Evolutionary conservation across 345 rosid genomes (phyloP).

Genomic region (Durio zibethinus): DNA sequence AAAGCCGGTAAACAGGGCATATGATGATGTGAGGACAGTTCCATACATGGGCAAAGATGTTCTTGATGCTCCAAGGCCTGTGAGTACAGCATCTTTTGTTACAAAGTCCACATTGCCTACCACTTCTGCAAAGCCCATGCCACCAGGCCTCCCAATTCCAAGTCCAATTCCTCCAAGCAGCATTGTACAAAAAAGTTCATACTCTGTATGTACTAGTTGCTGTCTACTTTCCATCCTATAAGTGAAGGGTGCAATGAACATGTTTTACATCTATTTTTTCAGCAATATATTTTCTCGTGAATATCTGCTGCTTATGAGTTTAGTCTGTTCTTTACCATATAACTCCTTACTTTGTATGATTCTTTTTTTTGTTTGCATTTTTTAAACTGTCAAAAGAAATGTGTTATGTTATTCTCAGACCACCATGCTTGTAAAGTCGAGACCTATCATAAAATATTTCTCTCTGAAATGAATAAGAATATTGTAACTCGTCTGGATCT

Average conservation of each 20-base stretch:
- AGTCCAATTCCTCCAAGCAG: slow-evolving; percentile 48
- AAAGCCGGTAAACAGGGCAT: slow-evolving; percentile 51
- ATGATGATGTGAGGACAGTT: slow-evolving; percentile 52
- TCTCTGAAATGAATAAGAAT: background rate
- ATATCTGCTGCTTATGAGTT: background rate
- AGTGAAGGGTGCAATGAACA: background rate
- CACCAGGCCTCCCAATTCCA: slow-evolving; percentile 33
- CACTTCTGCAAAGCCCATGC: slow-evolving; percentile 48
- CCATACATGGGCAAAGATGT: slow-evolving; percentile 59
- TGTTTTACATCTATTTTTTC: background rate
- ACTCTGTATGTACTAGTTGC: slow-evolving; percentile 43
- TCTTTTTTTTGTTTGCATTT: background rate
- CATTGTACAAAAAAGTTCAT: slow-evolving; percentile 45
- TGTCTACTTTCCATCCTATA: background rate
- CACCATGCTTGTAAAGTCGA: background rate
- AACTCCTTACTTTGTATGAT: background rate
- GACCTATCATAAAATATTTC: background rate
- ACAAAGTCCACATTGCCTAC: slow-evolving; percentile 53
- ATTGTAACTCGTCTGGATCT: background rate
- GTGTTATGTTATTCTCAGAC: background rate
- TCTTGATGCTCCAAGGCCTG: slow-evolving; percentile 45
- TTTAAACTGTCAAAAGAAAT: background rate
- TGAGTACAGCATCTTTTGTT: slow-evolving; percentile 41
- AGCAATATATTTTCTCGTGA: background rate
- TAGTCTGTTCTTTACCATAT: background rate